Percentiles rank a stretch among this genome's conserved stretches.
These are phyloP conservation scores for Colletotrichum sp. DNA, from an alignment of 2,329 filamentous ascomycete genomes.

Conservation along the genomic window DNA sequence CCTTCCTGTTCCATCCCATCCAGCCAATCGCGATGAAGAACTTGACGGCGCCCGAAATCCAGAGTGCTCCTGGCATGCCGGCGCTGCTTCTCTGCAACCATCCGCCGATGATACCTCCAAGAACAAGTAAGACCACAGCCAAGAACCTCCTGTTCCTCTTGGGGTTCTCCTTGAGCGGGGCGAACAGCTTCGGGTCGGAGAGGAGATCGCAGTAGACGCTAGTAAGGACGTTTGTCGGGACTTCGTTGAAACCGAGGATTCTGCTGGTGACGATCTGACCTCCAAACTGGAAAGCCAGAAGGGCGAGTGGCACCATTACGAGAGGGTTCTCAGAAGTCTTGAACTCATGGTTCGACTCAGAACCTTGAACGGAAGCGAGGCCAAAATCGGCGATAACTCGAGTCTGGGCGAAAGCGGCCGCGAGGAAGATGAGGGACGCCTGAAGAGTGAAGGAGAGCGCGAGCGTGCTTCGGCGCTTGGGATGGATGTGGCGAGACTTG, in stretches of 20 bases:
- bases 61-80: slow-evolving; percentile 47
- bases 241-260: slow-evolving; percentile 55
- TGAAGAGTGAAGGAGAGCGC: slow-evolving; percentile 57
- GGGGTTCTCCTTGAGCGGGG: slow-evolving; percentile 42
- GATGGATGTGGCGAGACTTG: slow-evolving; percentile 34
- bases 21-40: slow-evolving; percentile 40
- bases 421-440: slow-evolving; percentile 53
- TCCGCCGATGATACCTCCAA: slow-evolving; percentile 51
- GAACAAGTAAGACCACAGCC: slow-evolving; percentile 49
- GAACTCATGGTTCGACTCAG: slow-evolving; percentile 15
- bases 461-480: slow-evolving; percentile 47
- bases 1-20: slow-evolving; percentile 34
- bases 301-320: slow-evolving; percentile 47
- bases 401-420: slow-evolving; percentile 56
- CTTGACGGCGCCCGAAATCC: slow-evolving; percentile 52
- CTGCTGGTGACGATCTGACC: slow-evolving; percentile 58
- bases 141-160: slow-evolving; percentile 54
- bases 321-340: slow-evolving; percentile 38
- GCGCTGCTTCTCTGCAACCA: slow-evolving; percentile 50
- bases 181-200: slow-evolving; percentile 54
- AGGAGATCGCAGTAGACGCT: slow-evolving; percentile 59
- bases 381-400: slow-evolving; percentile 49
- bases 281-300: slow-evolving; percentile 59
- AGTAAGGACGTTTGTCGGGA: slow-evolving; percentile 61
- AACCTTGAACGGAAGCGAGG: slow-evolving; percentile 24